Conservation (phyloP, 2,329 filamentous ascomycete species). For the Aspergillus brunneoviolaceus region DNA sequence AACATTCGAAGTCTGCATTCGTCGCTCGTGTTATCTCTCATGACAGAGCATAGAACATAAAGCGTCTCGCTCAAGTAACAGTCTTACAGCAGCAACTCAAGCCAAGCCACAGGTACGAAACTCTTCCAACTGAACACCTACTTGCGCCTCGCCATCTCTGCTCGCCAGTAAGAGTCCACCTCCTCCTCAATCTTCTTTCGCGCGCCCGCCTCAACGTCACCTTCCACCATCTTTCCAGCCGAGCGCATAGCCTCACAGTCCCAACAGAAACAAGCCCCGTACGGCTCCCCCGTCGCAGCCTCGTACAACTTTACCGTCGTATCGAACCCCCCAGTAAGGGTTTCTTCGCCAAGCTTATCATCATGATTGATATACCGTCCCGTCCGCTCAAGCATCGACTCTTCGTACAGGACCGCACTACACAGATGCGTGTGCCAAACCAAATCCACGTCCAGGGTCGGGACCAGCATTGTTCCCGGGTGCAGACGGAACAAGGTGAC, state of each 20-base stretch:
- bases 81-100: too few relatives aligned
- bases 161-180: background rate
- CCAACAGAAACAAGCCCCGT: background rate
- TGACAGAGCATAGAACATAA: too few relatives aligned
- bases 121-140: background rate
- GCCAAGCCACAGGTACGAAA: too few relatives aligned
- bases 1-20: too few relatives aligned
- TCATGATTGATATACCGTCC: constrained; percentile 70
- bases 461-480: constrained; percentile 32
- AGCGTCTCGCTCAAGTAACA: too few relatives aligned
- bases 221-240: background rate
- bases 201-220: background rate
- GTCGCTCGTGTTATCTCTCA: too few relatives aligned
- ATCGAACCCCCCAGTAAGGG: constrained; percentile 61
- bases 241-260: background rate
- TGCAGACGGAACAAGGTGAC: constrained; percentile 39
- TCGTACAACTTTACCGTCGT: constrained; percentile 11
- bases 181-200: background rate
- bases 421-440: constrained; percentile 38
- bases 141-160: background rate
- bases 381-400: constrained; percentile 33
- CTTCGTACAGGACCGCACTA: constrained; percentile 37
- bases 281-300: background rate
- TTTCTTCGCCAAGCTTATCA: constrained; percentile 69
- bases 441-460: constrained; percentile 37